Conservation (phyloP, 192 early-diverging fungal genomes). For the Dispira parvispora region DNA sequence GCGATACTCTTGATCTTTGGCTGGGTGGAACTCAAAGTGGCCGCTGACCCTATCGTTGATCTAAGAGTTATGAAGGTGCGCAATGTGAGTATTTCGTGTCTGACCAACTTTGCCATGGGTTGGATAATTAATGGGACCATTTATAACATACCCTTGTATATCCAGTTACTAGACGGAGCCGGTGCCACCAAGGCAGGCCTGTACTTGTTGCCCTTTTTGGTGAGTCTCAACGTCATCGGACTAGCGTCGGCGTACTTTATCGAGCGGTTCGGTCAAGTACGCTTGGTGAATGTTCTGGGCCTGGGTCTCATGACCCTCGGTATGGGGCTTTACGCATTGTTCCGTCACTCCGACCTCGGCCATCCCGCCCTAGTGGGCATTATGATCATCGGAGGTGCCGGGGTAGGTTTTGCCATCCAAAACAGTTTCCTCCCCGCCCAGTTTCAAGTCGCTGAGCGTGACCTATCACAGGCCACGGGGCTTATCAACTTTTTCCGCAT, state of each 20-base stretch:
- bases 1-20: constrained; percentile 37
- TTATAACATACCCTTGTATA: constrained; percentile 29
- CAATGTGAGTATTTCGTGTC: constrained; percentile 27
- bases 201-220: constrained; percentile 21
- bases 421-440: constrained; percentile 25
- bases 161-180: constrained; percentile 14
- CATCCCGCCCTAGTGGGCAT: constrained; percentile 21
- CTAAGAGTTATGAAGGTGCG: constrained; percentile 42
- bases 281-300: constrained; percentile 20
- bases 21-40: constrained; percentile 46
- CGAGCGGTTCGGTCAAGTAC: constrained; percentile 21
- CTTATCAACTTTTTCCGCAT: constrained; percentile 27
- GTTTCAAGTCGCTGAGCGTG: constrained; percentile 17
- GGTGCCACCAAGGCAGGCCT: constrained; percentile 23
- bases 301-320: constrained; percentile 24
- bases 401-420: constrained; percentile 28
- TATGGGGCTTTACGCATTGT: constrained; percentile 20
- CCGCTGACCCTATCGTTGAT: constrained; percentile 66
- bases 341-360: constrained; percentile 18
- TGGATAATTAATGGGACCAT: constrained; percentile 26
- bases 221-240: constrained; percentile 1
- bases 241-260: constrained; percentile 17
- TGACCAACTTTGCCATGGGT: constrained; percentile 25
- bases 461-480: constrained; percentile 25
- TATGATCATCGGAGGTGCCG: constrained; percentile 22